A percentile compares a stretch with the other conserved stretches of the same genome.
Conservation (phyloP, 257 asterid genomes). For the Solanum corneliomulleri region DNA sequence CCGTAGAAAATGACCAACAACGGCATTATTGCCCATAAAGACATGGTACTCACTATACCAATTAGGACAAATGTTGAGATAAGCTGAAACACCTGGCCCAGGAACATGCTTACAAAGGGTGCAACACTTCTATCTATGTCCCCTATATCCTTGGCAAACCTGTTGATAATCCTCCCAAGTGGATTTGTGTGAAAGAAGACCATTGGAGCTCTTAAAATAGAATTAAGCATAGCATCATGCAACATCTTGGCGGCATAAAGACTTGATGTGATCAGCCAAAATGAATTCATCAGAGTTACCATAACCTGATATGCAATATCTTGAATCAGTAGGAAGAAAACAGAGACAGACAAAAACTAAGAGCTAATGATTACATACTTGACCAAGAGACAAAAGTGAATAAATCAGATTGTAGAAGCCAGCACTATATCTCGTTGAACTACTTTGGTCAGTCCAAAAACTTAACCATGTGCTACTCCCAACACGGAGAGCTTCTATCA, state of each 20-base stretch:
- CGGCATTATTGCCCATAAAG: conserved; percentile 96
- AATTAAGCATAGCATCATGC: conserved; percentile 66
- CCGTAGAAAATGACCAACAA: conserved; percentile 79
- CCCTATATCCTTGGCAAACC: conserved; percentile 89
- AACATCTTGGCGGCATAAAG: conserved; percentile 76
- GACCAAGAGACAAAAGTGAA: conserved; percentile 59
- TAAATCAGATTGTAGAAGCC: conserved; percentile 59
- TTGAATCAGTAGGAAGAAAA: neutral
- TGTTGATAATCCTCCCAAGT: conserved; percentile 83
- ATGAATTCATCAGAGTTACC: conserved; percentile 64
- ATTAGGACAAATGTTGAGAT: conserved; percentile 85
- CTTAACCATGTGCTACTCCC: conserved; percentile 94
- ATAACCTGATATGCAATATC: conserved; percentile 41
- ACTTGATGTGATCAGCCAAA: conserved; percentile 91
- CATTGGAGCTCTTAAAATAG: conserved; percentile 96
- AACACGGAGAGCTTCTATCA: conserved; percentile 60
- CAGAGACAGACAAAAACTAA: neutral
- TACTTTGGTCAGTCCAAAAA: conserved; percentile 61
- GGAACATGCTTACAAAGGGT: conserved; percentile 63
- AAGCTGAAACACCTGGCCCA: conserved; percentile 73
- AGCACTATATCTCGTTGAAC: conserved; percentile 29
- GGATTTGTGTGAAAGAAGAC: conserved; percentile 96
- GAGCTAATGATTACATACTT: conserved; percentile 30
- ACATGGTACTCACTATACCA: conserved; percentile 93
- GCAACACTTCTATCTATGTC: conserved; percentile 93